Evolutionary conservation across 2,329 filamentous ascomycete genomes (phyloP).

Genomic region (Beauveria asiatica): DNA sequence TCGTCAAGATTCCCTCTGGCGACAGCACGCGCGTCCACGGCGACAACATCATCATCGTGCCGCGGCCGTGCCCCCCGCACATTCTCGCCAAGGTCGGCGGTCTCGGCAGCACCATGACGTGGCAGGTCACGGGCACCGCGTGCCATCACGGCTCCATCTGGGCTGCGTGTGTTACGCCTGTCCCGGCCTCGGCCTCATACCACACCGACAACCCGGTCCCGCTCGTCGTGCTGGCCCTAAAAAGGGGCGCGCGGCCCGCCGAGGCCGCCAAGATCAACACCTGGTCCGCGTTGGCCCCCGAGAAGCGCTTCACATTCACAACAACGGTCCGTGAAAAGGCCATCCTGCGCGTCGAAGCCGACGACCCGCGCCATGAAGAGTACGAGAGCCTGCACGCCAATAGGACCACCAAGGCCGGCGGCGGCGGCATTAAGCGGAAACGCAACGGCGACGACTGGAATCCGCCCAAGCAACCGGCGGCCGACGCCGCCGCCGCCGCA

Average conservation of each 20-base stretch:
- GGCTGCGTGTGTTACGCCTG: constrained; percentile 72
- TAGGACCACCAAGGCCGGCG: constrained; percentile 41
- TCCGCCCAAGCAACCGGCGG: constrained; percentile 19
- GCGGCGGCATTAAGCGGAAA: constrained; percentile 44
- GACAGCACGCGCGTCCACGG: constrained; percentile 72
- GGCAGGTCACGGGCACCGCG: constrained; percentile 72
- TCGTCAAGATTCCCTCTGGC: constrained; percentile 51
- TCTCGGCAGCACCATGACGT: constrained; percentile 72
- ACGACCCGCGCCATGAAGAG: constrained; percentile 52
- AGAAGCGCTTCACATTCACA: constrained; percentile 69
- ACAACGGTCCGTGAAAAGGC: constrained; percentile 82
- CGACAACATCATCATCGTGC: constrained; percentile 85
- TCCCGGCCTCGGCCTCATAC: constrained; percentile 56
- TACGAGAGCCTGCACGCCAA: constrained; percentile 55
- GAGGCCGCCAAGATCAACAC: constrained; percentile 75
- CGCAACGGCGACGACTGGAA: constrained; percentile 42
- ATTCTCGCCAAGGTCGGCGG: constrained; percentile 81
- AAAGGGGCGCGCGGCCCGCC: constrained; percentile 64
- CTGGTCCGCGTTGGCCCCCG: constrained; percentile 68
- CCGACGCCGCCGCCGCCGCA: neutral
- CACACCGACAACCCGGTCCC: constrained; percentile 75
- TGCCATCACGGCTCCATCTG: constrained; percentile 74
- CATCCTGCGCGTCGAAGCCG: constrained; percentile 69
- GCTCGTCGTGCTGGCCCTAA: constrained; percentile 73
- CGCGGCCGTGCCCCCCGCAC: constrained; percentile 60